Percentiles rank a stretch among this genome's conserved stretches.
Evolutionary conservation across 768 basidiomycete genomes (phyloP).

Genomic region (Floccularia luteovirens): DNA sequence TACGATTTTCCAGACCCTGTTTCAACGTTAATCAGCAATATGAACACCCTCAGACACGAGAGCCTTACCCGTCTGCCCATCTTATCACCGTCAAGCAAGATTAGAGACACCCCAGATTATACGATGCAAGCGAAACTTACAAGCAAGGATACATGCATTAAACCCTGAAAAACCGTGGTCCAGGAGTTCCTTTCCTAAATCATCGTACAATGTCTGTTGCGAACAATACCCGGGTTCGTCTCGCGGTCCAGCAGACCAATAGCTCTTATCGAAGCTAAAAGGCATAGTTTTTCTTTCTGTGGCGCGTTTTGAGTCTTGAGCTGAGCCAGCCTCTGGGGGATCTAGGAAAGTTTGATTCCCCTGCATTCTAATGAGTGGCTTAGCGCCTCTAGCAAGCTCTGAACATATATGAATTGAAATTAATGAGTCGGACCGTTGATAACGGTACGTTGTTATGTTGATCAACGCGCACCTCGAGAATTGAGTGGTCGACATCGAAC

Average conservation of each 20-base stretch:
- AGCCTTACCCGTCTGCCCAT: slow-evolving; percentile 80
- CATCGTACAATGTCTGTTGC: slow-evolving; percentile 91
- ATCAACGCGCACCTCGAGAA: slow-evolving; percentile 62
- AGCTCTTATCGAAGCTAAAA: slow-evolving; percentile 93
- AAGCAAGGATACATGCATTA: slow-evolving; percentile 98
- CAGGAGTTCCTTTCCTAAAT: slow-evolving; percentile 88
- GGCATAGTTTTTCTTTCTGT: slow-evolving; percentile 85
- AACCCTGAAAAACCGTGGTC: slow-evolving; percentile 96
- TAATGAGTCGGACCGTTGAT: not conserved
- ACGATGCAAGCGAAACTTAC: slow-evolving; percentile 52
- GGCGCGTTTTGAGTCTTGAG: slow-evolving; percentile 69
- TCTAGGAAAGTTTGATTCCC: slow-evolving; percentile 91
- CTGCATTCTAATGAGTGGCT: slow-evolving; percentile 89
- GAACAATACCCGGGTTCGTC: slow-evolving; percentile 90
- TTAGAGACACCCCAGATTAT: not conserved
- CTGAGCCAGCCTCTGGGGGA: slow-evolving; percentile 73
- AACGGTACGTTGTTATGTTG: not conserved
- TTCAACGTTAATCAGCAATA: slow-evolving; percentile 2
- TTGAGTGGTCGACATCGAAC: slow-evolving; percentile 97
- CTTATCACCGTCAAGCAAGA: slow-evolving; percentile 19
- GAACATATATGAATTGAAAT: slow-evolving; percentile 30
- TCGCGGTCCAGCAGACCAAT: slow-evolving; percentile 74
- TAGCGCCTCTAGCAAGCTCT: slow-evolving; percentile 93
- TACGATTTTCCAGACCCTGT: slow-evolving; percentile 89
- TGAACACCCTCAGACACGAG: not conserved